Conservation (phyloP, 495 filamentous ascomycete genomes). For the Xylaria scruposa region DNA sequence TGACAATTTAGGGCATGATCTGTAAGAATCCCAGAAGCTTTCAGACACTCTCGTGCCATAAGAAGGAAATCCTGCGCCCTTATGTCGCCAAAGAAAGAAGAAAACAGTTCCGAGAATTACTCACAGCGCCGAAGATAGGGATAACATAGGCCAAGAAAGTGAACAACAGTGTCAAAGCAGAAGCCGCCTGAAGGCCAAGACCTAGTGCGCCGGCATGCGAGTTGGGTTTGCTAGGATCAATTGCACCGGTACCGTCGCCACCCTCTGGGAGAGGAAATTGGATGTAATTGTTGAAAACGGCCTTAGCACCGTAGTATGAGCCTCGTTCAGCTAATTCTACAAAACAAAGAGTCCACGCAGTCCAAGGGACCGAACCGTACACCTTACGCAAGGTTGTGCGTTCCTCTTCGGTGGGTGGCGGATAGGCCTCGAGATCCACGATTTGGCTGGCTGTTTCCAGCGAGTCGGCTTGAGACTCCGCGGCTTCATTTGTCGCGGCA, state of each 20-base stretch:
- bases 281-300: slow-evolving; percentile 59
- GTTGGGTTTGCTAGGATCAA: slow-evolving; percentile 36
- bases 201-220: slow-evolving; percentile 40
- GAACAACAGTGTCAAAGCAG: slow-evolving; percentile 58
- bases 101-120: no score
- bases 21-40: no score
- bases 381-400: slow-evolving; percentile 55
- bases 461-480: slow-evolving; percentile 25
- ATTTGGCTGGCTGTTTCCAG: slow-evolving; percentile 13
- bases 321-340: slow-evolving; percentile 59
- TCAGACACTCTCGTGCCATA: no score
- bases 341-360: slow-evolving; percentile 53
- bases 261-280: slow-evolving; percentile 56
- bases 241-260: slow-evolving; percentile 50
- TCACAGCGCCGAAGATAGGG: slow-evolving; percentile 56
- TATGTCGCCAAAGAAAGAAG: no score
- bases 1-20: no score
- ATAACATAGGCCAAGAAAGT: slow-evolving; percentile 59
- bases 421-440: slow-evolving; percentile 28
- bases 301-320: slow-evolving; percentile 56
- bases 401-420: slow-evolving; percentile 57
- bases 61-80: no score
- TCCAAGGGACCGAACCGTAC: slow-evolving; percentile 48
- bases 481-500: background rate
- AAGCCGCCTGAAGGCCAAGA: slow-evolving; percentile 58